phyloP scores from a whole-genome alignment of 2,329 filamentous ascomycete genomes.

The Botryosphaeria dothidea region DNA sequence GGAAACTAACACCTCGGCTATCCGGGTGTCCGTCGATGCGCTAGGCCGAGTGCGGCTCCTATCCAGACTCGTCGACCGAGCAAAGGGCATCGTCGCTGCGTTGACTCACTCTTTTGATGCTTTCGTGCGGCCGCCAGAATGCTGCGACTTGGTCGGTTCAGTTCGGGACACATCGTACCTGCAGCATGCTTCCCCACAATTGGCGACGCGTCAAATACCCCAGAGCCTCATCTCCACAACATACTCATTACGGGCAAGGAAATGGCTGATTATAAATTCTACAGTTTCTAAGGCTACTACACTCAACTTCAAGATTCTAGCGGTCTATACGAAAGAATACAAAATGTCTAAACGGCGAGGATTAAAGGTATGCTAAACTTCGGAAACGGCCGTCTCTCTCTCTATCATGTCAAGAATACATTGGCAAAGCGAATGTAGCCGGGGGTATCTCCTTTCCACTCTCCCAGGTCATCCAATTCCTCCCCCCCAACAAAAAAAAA shows the following conservation, averaged over 20 bases:
- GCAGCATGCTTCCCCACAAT: background rate
- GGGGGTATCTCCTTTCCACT: conserved; percentile 4
- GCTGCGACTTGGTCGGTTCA: too few species aligned
- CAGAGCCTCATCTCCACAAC: background rate
- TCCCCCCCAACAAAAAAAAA: background rate
- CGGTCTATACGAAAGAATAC: background rate
- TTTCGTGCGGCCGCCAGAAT: background rate
- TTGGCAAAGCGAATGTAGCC: conserved; percentile 3
- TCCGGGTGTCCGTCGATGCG: background rate
- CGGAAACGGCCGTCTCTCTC: background rate
- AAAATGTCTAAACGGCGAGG: background rate
- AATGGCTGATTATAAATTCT: too few species aligned
- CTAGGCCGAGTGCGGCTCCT: conserved; percentile 12
- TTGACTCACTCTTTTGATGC: conserved; percentile 2
- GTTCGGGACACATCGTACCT: background rate
- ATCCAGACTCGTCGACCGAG: background rate
- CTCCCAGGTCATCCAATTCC: background rate
- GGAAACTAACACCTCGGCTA: conserved; percentile 19
- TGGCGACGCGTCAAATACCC: background rate
- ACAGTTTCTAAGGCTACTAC: too few species aligned
- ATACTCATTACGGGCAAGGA: background rate
- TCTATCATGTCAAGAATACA: background rate
- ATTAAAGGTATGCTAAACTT: background rate
- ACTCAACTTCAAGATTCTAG: background rate
- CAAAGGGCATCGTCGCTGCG: background rate